These are phyloP conservation scores for Aspergillus sp. DNA, from an alignment of 2,329 filamentous ascomycete species.

Conservation along the genomic window DNA sequence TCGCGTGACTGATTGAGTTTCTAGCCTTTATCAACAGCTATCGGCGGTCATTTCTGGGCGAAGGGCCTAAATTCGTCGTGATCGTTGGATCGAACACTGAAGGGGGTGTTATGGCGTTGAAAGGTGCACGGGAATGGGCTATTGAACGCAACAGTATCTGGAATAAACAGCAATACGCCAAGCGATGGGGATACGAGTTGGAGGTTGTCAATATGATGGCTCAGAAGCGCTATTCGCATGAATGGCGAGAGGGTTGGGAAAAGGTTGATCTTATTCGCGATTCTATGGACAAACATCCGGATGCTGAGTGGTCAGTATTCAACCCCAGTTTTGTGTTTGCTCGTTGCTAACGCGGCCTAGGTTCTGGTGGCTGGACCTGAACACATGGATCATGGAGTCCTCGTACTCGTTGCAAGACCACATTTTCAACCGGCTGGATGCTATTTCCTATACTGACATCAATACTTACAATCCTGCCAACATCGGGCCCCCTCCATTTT, in stretches of 20 bases:
- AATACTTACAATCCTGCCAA: conserved; percentile 94
- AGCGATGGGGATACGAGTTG: conserved; percentile 86
- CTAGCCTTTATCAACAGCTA: conserved; percentile 56
- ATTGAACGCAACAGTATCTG: conserved; percentile 92
- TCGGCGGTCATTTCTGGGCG: conserved; percentile 68
- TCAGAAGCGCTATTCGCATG: conserved; percentile 96
- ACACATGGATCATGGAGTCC: conserved; percentile 97
- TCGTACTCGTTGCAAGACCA: conserved; percentile 82
- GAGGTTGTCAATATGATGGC: conserved; percentile 98
- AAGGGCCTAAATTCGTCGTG: conserved; percentile 85
- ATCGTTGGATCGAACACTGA: conserved; percentile 90
- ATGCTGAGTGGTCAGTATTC: conserved; percentile 79
- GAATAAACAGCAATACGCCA: conserved; percentile 87
- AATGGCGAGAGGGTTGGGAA: conserved; percentile 99
- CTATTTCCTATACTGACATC: conserved; percentile 85
- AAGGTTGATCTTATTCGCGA: conserved; percentile 92
- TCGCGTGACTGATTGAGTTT: conserved; percentile 14
- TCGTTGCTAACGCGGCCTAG: conserved; percentile 25
- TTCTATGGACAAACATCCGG: conserved; percentile 83
- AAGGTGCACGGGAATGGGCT: conserved; percentile 93
- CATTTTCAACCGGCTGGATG: conserved; percentile 72
- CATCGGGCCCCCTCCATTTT: conserved; percentile 67
- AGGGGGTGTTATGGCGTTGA: conserved; percentile 98
- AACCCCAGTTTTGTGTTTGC: not conserved
- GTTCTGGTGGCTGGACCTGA: conserved; percentile 99